Evolutionary conservation across 331 rosid species (phyloP).

Genomic region (Malus hybrid): DNA sequence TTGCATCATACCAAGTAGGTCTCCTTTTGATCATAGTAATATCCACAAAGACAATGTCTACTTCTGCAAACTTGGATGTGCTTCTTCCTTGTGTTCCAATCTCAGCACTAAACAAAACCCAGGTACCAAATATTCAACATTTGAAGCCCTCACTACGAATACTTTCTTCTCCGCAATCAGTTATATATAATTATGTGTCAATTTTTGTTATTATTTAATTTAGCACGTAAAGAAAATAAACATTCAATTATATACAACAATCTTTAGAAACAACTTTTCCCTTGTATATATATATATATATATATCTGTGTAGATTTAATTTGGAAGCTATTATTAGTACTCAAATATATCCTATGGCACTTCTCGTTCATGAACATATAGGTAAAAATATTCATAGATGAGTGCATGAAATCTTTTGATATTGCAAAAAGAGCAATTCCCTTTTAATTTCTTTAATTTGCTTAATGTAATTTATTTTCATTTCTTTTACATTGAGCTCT

Average conservation of each 20-base stretch:
- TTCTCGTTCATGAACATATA: no score
- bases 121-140: neutral
- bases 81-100: conserved; percentile 18
- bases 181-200: no score
- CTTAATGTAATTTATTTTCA: neutral
- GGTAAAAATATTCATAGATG: no score
- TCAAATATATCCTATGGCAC: no score
- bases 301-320: neutral
- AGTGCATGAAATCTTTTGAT: no score
- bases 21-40: neutral
- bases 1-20: conserved; percentile 16
- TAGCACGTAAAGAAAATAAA: neutral
- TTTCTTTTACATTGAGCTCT: neutral
- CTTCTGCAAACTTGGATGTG: conserved; percentile 41
- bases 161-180: no score
- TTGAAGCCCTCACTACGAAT: no score
- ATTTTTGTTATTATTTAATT: no score
- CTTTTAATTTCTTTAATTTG: no score
- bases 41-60: neutral
- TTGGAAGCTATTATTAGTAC: neutral
- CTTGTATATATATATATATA: neutral
- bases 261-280: neutral
- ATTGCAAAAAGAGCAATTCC: no score
- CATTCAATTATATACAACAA: neutral
- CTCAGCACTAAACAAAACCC: conserved; percentile 22